These are phyloP conservation scores for Exophiala oligosperma DNA, from an alignment of 2,329 filamentous ascomycete species.

Conservation along the genomic window DNA sequence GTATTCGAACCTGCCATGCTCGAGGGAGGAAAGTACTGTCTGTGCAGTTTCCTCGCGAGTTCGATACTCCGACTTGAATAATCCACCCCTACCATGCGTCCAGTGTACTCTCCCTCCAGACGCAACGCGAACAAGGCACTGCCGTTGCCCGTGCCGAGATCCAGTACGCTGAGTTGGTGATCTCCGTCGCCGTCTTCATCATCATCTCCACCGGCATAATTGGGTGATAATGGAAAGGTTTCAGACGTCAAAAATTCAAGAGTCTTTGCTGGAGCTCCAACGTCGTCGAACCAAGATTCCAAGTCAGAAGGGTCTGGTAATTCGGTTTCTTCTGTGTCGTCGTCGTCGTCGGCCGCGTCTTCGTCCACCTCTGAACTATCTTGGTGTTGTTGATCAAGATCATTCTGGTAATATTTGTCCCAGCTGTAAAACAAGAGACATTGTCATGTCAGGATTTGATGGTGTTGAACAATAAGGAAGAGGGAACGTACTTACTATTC, in stretches of 20 bases:
- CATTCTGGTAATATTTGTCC: slow-evolving; percentile 54
- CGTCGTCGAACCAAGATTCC: slow-evolving; percentile 94
- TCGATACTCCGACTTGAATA: slow-evolving; percentile 74
- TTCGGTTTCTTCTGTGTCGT: slow-evolving; percentile 67
- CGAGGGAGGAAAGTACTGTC: slow-evolving; percentile 31
- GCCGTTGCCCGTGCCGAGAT: slow-evolving; percentile 93
- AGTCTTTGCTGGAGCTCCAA: slow-evolving; percentile 80
- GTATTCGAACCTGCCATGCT: slow-evolving; percentile 22
- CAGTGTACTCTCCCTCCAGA: slow-evolving; percentile 63
- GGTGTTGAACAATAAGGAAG: neutral
- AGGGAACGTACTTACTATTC: slow-evolving; percentile 67
- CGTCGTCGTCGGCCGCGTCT: slow-evolving; percentile 65
- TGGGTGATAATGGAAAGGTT: slow-evolving; percentile 45
- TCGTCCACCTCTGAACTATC: neutral
- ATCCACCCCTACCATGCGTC: slow-evolving; percentile 80
- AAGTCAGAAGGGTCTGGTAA: slow-evolving; percentile 67
- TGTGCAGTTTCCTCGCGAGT: slow-evolving; percentile 67
- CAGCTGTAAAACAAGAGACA: slow-evolving; percentile 54
- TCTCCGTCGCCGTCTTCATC: no score
- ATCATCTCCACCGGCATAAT: slow-evolving; percentile 21
- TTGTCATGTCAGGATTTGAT: neutral
- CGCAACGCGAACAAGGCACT: slow-evolving; percentile 82
- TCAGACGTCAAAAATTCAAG: slow-evolving; percentile 63
- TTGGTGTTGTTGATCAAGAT: slow-evolving; percentile 32
- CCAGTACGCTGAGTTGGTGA: slow-evolving; percentile 51